Percentiles rank a stretch among this genome's conserved stretches.
Conservation (phyloP, 2,329 filamentous ascomycete genomes). For the Pseudogymnoascus sp. region DNA sequence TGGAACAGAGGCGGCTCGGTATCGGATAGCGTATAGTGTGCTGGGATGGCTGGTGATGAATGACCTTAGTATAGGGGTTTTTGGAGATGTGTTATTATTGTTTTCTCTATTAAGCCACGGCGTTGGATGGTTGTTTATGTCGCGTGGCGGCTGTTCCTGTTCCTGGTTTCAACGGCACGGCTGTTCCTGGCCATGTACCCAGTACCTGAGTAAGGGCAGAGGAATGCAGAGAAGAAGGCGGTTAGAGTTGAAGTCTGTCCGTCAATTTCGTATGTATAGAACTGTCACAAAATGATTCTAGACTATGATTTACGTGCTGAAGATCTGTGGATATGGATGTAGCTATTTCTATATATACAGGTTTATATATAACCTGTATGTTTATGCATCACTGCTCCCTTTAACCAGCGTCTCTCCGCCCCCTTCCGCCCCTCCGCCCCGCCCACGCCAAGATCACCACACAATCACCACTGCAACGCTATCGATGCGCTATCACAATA, state of each 20-base stretch:
- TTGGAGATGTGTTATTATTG: neutral
- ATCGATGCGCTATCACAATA: too few relatives aligned
- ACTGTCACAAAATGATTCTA: too few relatives aligned
- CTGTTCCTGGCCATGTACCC: neutral
- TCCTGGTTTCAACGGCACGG: neutral
- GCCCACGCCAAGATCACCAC: too few relatives aligned
- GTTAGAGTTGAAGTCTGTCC: neutral
- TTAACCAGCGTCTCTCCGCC: too few relatives aligned
- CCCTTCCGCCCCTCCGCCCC: too few relatives aligned
- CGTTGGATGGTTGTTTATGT: neutral
- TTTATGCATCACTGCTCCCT: too few relatives aligned
- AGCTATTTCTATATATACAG: too few relatives aligned
- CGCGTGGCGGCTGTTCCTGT: neutral
- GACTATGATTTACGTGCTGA: too few relatives aligned
- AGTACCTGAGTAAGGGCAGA: neutral
- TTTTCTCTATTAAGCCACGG: neutral
- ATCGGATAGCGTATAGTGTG: neutral
- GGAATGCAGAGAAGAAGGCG: neutral
- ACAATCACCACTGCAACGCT: too few relatives aligned
- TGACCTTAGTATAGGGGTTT: neutral
- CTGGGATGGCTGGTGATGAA: neutral
- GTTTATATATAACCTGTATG: too few relatives aligned
- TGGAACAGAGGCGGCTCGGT: neutral
- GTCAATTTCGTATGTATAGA: too few relatives aligned
- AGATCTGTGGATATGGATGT: too few relatives aligned